Conservation (phyloP, 2,329 filamentous ascomycete species). For the Monosporascus sp. region DNA sequence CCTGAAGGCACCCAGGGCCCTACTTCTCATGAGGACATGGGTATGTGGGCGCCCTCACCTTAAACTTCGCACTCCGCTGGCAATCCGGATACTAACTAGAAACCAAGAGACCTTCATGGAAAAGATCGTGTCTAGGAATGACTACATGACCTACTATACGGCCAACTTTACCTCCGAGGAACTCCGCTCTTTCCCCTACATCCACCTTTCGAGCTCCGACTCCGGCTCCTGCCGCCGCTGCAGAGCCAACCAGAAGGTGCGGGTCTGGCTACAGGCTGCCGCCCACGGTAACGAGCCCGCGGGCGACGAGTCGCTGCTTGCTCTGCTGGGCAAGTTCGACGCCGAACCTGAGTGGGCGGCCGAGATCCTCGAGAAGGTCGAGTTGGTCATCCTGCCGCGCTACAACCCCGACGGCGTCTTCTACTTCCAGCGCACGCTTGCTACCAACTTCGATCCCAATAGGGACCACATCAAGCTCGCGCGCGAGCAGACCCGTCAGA, state of each 20-base stretch:
- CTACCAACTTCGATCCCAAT: slow-evolving; percentile 23
- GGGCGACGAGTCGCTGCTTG: slow-evolving; percentile 21
- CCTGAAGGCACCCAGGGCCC: slow-evolving; percentile 24
- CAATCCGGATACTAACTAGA: too few relatives aligned
- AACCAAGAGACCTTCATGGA: slow-evolving; percentile 21
- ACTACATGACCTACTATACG: slow-evolving; percentile 23
- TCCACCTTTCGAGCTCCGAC: slow-evolving; percentile 13
- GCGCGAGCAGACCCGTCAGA: slow-evolving; percentile 22
- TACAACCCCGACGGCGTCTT: slow-evolving; percentile 24
- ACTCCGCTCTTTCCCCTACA: slow-evolving; percentile 20
- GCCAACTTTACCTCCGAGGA: slow-evolving; percentile 26
- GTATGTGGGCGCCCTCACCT: slow-evolving; percentile 9
- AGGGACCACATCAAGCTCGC: slow-evolving; percentile 26
- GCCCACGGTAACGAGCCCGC: slow-evolving; percentile 24
- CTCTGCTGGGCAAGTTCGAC: slow-evolving; percentile 21
- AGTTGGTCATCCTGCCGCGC: slow-evolving; percentile 19
- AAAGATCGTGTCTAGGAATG: slow-evolving; percentile 20
- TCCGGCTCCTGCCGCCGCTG: background rate
- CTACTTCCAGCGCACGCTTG: slow-evolving; percentile 22
- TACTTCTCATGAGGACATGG: slow-evolving; percentile 24
- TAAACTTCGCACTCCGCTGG: background rate
- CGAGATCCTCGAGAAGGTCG: slow-evolving; percentile 17
- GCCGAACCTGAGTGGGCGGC: slow-evolving; percentile 16
- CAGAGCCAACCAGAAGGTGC: slow-evolving; percentile 14
- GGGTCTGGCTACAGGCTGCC: slow-evolving; percentile 23